Evolutionary conservation across 1,139 yeast genomes (phyloP).

Genomic region (Scheffersomyces cryptocercus): DNA sequence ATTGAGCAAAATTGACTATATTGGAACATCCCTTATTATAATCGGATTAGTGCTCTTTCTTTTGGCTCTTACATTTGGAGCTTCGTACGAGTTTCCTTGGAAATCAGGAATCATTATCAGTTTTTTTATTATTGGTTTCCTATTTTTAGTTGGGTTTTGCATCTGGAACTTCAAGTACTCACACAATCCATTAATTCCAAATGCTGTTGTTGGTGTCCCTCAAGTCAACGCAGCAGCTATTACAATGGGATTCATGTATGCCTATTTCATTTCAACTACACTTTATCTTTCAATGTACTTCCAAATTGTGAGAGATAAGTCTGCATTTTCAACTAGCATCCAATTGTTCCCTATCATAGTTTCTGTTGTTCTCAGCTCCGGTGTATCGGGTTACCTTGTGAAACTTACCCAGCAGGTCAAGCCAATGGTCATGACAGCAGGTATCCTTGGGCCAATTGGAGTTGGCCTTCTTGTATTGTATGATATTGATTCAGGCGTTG

Average conservation of each 20-base stretch:
- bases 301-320: background rate
- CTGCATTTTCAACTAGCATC: background rate
- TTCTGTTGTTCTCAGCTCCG: background rate
- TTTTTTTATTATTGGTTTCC: slow-evolving; percentile 11
- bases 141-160: slow-evolving; percentile 14
- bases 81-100: slow-evolving; percentile 32
- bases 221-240: slow-evolving; percentile 36
- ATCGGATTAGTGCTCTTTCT: slow-evolving; percentile 32
- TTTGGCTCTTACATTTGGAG: slow-evolving; percentile 39
- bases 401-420: background rate
- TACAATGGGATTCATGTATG: slow-evolving; percentile 27
- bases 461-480: slow-evolving; percentile 47
- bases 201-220: slow-evolving; percentile 23
- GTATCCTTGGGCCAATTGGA: slow-evolving; percentile 46
- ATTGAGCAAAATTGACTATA: slow-evolving; percentile 30
- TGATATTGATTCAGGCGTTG: slow-evolving; percentile 30
- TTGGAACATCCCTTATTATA: slow-evolving; percentile 31
- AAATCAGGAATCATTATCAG: slow-evolving; percentile 12
- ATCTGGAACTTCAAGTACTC: slow-evolving; percentile 30
- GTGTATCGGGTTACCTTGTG: background rate
- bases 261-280: background rate
- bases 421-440: background rate
- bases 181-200: slow-evolving; percentile 29
- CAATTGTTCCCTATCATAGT: background rate
- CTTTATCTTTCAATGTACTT: background rate